These are phyloP conservation scores for Bipolaris victoriae DNA, from an alignment of 2,329 filamentous ascomycete species.

Conservation along the genomic window DNA sequence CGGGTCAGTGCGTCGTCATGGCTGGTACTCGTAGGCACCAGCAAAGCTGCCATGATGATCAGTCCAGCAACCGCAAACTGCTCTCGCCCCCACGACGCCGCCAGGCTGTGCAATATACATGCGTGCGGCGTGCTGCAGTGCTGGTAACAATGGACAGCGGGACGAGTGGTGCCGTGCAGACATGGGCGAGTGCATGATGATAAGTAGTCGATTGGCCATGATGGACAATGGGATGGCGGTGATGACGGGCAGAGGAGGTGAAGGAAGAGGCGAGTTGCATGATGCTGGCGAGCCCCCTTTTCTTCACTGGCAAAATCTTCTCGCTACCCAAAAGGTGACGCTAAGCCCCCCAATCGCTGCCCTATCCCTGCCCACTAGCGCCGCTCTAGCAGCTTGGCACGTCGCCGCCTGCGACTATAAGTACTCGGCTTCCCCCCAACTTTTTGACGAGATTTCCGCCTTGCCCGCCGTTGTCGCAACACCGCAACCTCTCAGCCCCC, in stretches of 20 bases:
- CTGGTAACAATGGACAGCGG: too few relatives aligned
- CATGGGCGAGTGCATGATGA: not conserved
- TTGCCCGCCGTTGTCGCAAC: constrained; percentile 37
- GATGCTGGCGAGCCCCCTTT: constrained; percentile 32
- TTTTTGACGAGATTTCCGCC: constrained; percentile 38
- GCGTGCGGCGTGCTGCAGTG: not conserved
- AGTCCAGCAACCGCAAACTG: constrained; percentile 10
- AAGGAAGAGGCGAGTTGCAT: constrained; percentile 26
- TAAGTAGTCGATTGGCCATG: not conserved
- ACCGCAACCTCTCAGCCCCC: constrained; percentile 32
- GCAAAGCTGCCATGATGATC: constrained; percentile 14
- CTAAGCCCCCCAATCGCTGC: constrained; percentile 22
- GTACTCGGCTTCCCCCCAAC: constrained; percentile 29
- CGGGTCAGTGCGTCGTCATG: constrained; percentile 35
- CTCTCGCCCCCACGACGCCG: too few relatives aligned
- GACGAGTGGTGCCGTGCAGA: not conserved
- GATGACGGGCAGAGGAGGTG: constrained; percentile 18
- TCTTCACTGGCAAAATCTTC: constrained; percentile 32
- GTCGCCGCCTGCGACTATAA: constrained; percentile 31
- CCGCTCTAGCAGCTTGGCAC: constrained; percentile 16
- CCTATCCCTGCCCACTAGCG: constrained; percentile 15
- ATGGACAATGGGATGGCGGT: constrained; percentile 10
- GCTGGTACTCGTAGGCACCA: constrained; percentile 22
- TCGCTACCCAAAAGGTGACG: constrained; percentile 32
- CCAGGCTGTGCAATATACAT: too few relatives aligned